Evolutionary conservation across 2,329 filamentous ascomycete genomes (phyloP), one percentile per base, ranked within the genome.

Genomic region (Diaporthe longicolla): DNA sequence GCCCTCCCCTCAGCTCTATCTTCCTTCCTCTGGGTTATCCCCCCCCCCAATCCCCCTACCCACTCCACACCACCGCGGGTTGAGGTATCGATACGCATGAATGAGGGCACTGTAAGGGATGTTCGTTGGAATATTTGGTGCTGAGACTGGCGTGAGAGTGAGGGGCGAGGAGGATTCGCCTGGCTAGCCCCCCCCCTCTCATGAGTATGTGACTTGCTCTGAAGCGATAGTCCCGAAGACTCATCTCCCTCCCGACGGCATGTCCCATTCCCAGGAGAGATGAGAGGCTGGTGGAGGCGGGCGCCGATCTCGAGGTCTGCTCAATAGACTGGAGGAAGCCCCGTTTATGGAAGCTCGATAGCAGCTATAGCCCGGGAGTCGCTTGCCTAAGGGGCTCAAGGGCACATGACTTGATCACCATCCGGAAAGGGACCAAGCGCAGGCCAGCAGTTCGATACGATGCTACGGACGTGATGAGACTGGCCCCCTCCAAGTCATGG

Each of bases 71-170:
- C 29, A 13, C 9, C 5, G 45, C n/a, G 29, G 61, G n/a, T 40
- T 54, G 32, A 68, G 63, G 29, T 68, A 68, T 68, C 32, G 63
- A 68, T 40, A 68, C 63, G 29, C 45, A 37, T 68, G 32, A 50
- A 68, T 40, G 26, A 26, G 9, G 48, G 13, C 15, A 15, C 63
- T 68, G 48, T 68, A 68, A 68, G 63, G 63, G 45, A 52, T 54
- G 48, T 19, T 52, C 48, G 63, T 26, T 24, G 32, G n/a, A n/a
- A 54, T 29, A 13, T 21, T n/a, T n/a, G 45, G 13, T n/a, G 63
- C 48, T 40, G 13, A 32, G 45, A 26, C 48, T 37, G 21, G 24
- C 26, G 63, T 37, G 63, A 54, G 48, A 54, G n/a, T 21, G 43
- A 24, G 37, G 32, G 57, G n/a, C 57, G 57, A 59, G 57, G 26